These are phyloP conservation scores for Russula brevipes DNA, from an alignment of 768 basidiomycete genomes.

Conservation along the genomic window DNA sequence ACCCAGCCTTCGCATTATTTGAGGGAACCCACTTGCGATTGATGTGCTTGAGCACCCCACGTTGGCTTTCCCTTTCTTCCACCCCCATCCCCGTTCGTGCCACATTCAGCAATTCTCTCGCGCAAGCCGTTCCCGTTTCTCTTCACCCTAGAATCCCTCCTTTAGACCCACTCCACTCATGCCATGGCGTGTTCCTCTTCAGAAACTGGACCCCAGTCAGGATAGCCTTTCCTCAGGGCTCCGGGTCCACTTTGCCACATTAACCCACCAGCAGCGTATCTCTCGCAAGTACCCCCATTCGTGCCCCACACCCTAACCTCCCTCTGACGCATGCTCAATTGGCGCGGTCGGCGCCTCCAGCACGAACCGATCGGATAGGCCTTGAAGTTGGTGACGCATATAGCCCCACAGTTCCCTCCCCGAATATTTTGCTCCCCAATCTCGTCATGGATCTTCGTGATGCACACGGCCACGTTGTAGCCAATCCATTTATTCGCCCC, in stretches of 20 bases:
- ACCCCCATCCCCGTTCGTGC: background rate
- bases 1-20: background rate
- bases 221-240: background rate
- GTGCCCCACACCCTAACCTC: background rate
- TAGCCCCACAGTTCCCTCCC: background rate
- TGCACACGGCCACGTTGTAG: background rate
- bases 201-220: background rate
- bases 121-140: background rate
- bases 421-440: conserved; percentile 15
- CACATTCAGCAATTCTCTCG: background rate
- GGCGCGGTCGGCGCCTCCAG: background rate
- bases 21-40: background rate
- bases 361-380: conserved; percentile 2
- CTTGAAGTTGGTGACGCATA: conserved; percentile 1
- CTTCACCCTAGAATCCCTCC: background rate
- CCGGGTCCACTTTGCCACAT: background rate
- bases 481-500: background rate
- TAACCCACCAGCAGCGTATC: conserved; percentile 12
- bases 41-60: background rate
- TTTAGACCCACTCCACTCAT: background rate
- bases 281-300: conserved; percentile 12
- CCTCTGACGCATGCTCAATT: background rate
- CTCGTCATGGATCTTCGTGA: conserved; percentile 11
- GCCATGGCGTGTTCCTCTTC: background rate
- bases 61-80: background rate